Evolutionary conservation across 1,139 yeast genomes (phyloP), one percentile per base, ranked within the genome.

Genomic region (Candida sojae): DNA sequence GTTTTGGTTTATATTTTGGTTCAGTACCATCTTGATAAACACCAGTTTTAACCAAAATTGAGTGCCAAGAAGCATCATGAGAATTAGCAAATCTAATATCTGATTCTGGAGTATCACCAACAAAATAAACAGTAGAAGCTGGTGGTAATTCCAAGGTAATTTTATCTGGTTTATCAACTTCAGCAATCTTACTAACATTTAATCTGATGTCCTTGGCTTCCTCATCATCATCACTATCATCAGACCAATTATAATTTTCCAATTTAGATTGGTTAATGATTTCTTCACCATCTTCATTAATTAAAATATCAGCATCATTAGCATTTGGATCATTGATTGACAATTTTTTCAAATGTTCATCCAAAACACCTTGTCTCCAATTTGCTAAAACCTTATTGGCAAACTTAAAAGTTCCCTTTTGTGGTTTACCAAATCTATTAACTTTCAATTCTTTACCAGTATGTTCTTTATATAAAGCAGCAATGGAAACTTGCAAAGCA

Each of bases 21-120:
- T 68, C 80, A 8, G 93, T 84, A 25, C 93, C 92, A 37, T 79
- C 90, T 68, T 86, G 85, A 67, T 87, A 88, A 48, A 88, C 96
- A 61, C 96, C 96, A 33, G 96, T 88, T 67, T 88, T 85, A 39
- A 88, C 96, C 62, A 88, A 75, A 51, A 88, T 88, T 21, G 95
- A 87, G 65, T 78, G 83, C 96, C 96, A 88, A 39, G 89, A 82
- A 51, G 79, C 80, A 63, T 88, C 96, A 66, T 87, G 93, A 23
- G 91, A 83, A 69, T 88, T 88, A 47, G 96, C 96, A 68, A 88
- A 88, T 62, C 95, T 76, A 55, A 88, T 88, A 67, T 88, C 96
- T 4, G 92, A 85, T 66, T 88, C 96, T 12, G 96, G 96, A n/a
- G 96, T 88, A 64, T 88, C 96, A 57, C 96, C 96, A 43, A 88